phyloP scores from a whole-genome alignment of 768 basidiomycete species.

The Russula olivacea region DNA sequence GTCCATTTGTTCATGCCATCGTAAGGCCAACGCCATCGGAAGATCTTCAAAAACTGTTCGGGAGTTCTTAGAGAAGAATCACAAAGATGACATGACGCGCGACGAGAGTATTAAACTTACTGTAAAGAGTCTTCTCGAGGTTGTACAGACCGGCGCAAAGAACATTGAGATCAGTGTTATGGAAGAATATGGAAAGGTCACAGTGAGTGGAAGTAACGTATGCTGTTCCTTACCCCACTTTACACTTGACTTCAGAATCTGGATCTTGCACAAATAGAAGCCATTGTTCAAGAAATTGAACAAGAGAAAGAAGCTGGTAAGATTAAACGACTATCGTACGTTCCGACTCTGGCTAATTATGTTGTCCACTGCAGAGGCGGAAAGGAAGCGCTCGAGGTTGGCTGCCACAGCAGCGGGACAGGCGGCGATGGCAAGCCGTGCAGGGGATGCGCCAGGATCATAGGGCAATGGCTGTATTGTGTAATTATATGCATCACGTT shows the following conservation, averaged over 20 bases:
- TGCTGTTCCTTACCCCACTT: neutral
- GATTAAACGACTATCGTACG: conserved; percentile 27
- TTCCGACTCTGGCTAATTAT: neutral
- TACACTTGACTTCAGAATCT: conserved; percentile 53
- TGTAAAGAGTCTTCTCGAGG: conserved; percentile 91
- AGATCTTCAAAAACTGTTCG: conserved; percentile 97
- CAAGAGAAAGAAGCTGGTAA: conserved; percentile 92
- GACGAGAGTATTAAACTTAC: conserved; percentile 94
- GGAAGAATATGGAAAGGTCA: conserved; percentile 91
- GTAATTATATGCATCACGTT: conserved; percentile 9
- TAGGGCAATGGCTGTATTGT: conserved; percentile 27
- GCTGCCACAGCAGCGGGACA: conserved; percentile 90
- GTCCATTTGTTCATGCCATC: neutral
- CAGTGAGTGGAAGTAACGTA: conserved; percentile 45
- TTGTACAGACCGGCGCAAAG: conserved; percentile 99
- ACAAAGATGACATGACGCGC: conserved; percentile 81
- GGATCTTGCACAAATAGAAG: conserved; percentile 82
- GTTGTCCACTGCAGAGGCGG: conserved; percentile 61
- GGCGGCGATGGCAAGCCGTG: conserved; percentile 74
- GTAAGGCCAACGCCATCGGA: conserved; percentile 93
- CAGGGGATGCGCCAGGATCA: conserved; percentile 35
- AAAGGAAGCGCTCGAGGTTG: conserved; percentile 83
- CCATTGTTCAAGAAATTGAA: conserved; percentile 89
- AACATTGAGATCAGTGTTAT: conserved; percentile 99
- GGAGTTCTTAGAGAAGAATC: conserved; percentile 97